A percentile compares a stretch with the other conserved stretches of the same genome.
These are phyloP conservation scores for Dentipellis sp. DNA, from an alignment of 768 basidiomycete genomes.

Conservation along the genomic window DNA sequence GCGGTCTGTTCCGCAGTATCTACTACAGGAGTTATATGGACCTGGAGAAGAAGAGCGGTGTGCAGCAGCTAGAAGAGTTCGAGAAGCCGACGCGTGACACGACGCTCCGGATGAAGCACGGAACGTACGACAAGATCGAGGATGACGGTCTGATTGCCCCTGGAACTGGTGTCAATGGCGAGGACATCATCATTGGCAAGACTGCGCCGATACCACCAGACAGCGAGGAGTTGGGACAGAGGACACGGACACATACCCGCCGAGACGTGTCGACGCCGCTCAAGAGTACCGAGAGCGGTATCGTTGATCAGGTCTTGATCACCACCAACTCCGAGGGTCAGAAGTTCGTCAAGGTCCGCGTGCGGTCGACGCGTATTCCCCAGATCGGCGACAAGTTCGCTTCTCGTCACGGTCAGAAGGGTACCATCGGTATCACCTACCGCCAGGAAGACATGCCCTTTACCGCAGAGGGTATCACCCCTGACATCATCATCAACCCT, in stretches of 20 bases:
- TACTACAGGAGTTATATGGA: constrained; percentile 99
- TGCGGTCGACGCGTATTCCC: constrained; percentile 91
- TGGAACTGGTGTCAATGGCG: constrained; percentile 89
- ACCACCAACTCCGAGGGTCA: constrained; percentile 94
- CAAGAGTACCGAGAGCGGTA: constrained; percentile 96
- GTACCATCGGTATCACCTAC: constrained; percentile 98
- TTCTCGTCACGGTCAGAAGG: constrained; percentile 98
- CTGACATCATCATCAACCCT: constrained; percentile 97
- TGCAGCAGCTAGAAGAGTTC: constrained; percentile 89
- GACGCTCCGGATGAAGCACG: constrained; percentile 94
- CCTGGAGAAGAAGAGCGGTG: constrained; percentile 92
- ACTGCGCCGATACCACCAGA: constrained; percentile 96
- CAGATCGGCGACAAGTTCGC: constrained; percentile 99
- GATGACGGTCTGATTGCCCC: constrained; percentile 94
- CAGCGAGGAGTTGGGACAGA: constrained; percentile 93
- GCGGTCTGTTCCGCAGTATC: constrained; percentile 96
- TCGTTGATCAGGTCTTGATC: constrained; percentile 94
- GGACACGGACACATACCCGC: constrained; percentile 87
- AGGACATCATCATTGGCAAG: constrained; percentile 99
- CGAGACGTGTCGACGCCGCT: constrained; percentile 96
- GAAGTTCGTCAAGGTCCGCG: constrained; percentile 97
- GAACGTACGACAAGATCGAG: constrained; percentile 97
- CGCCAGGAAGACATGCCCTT: constrained; percentile 99
- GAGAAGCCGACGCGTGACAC: constrained; percentile 92
- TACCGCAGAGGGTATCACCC: constrained; percentile 92